Base-by-base conservation (phyloP, 2,329 filamentous ascomycete genomes). In the Pestalotiopsis sp. region DNA sequence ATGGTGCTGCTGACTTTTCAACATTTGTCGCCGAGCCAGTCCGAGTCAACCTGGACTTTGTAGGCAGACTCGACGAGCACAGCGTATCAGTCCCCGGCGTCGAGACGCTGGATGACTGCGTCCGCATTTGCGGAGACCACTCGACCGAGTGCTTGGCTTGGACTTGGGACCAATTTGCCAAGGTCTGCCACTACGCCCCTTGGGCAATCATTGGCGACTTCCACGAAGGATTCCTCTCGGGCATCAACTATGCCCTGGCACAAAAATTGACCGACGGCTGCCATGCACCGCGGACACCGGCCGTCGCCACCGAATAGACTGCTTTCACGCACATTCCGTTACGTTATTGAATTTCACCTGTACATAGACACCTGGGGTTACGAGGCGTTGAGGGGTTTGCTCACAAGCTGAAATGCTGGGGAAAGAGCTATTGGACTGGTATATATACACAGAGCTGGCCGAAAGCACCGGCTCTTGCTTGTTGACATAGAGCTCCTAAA, bases 181-280 rank as follows among this genome's bases (percentile, higher is more conserved):
- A 78, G 71, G 73, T 77, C 68, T 88, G 86, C 75, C 79, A 82
- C 70, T 78, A 77, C 63, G 84, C 83, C 49, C 84, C 85, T 25
- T 88, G 85, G 86, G 76, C 86, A 66, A 80, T 86, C 52, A 75
- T 87, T 2, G 86, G 85, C 6, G 76, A 82, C 39, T 69, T 73
- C 39, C 71, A 71, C 2, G 73, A 77, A 13, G 79, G 79, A 0
- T 75, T 73, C 14, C 76, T 78, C 41, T 82, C 82, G 1, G 82
- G 82, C 17, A 72, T 84, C 59, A 82, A 83, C 57, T 76, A 75
- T 3, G 73, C 75, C 49, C 61, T 77, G 41, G 77, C 73, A 36
- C 70, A 75, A 69, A 75, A 72, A 66, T 39, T 76, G 6, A 68
- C 71, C 31, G 71, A 66, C 13, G 69, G 68, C 17, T 79, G 77